phyloP scores from a whole-genome alignment of 2,329 filamentous ascomycete genomes.

The Trichoderma citrinoviride region DNA sequence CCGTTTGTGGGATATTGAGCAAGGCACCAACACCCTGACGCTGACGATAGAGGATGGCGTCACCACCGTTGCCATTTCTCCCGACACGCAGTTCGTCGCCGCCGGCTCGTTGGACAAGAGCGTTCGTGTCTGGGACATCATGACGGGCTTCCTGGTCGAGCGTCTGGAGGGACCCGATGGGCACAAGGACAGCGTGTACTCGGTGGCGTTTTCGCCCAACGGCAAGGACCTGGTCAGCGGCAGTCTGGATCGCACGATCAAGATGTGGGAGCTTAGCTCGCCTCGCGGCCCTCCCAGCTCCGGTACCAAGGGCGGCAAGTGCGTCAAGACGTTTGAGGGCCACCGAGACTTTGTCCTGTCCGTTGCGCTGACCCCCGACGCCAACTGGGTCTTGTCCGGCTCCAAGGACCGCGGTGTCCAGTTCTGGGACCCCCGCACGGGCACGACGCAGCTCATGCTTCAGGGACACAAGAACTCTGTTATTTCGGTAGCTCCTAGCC shows the following conservation, averaged over 20 bases:
- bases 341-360: slow-evolving; percentile 97
- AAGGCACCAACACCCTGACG: slow-evolving; percentile 75
- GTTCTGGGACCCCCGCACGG: slow-evolving; percentile 96
- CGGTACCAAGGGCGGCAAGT: slow-evolving; percentile 80
- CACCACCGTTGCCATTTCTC: slow-evolving; percentile 95
- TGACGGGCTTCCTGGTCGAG: slow-evolving; percentile 81
- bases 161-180: slow-evolving; percentile 89
- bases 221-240: slow-evolving; percentile 92
- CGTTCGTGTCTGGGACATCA: slow-evolving; percentile 93
- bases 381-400: slow-evolving; percentile 92
- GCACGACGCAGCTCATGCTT: slow-evolving; percentile 94
- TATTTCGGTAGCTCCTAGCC: slow-evolving; percentile 94
- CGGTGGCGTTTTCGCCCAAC: slow-evolving; percentile 91
- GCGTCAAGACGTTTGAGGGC: slow-evolving; percentile 94
- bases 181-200: slow-evolving; percentile 96
- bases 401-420: slow-evolving; percentile 97
- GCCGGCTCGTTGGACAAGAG: slow-evolving; percentile 97
- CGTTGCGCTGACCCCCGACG: slow-evolving; percentile 91
- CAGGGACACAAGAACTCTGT: slow-evolving; percentile 99
- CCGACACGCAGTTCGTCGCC: slow-evolving; percentile 89
- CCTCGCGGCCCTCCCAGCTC: slow-evolving; percentile 65
- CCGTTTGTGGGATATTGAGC: slow-evolving; percentile 92
- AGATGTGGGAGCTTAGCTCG: slow-evolving; percentile 93
- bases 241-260: slow-evolving; percentile 96
- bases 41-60: slow-evolving; percentile 95